Evolutionary conservation across 805 yeast genomes (phyloP), one percentile per base, ranked within the genome.

Genomic region (Schwanniomyces occidentalis): DNA sequence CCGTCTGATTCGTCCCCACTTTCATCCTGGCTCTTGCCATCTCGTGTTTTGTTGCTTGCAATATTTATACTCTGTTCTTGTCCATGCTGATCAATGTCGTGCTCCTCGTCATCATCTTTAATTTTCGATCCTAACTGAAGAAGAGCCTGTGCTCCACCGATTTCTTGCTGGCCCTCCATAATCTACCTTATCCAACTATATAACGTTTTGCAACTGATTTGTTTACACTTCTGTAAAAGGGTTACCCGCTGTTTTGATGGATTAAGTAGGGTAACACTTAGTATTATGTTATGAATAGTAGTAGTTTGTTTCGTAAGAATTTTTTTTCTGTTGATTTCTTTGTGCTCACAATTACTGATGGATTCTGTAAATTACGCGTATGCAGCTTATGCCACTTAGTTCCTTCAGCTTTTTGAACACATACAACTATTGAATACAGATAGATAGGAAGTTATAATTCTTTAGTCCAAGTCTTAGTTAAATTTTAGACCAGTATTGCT

Each of bases 101-200:
- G n/a, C 14, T 35, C 37, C 10, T 40, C 40, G 13, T 37, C 45
- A 24, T 40, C 48, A 14, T 52, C 51, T 23, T 51, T 53, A 20
- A 35, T 38, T 32, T 63, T 63, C 12, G 63, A 48, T 6, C 73
- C 71, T 9, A 69, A 50, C 52, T 56, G 70, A 14, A 69, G 59
- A 24, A 69, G 56, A 8, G 72, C 74, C 44, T 65, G 69, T 8
- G 74, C 73, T 9, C 73, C 73, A n/a, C 71, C 73, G 10, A 68
- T 57, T 41, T 65, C 70, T 44, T 54, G 69, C 37, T 58, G 66
- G 34, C 54, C 43, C 35, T 61, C 54, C 69, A 61, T 61, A 14
- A 8, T 24, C 16, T n/a, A 25, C 17, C 19, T 19, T 13, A 21
- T 8, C 23, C 8, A 21, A 8, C 9, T 21, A 6, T 23, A 12